A percentile compares a stretch with the other conserved stretches of the same genome.
phyloP scores from a whole-genome alignment of 139 green algal species.

The Bryopsis sp. region DNA sequence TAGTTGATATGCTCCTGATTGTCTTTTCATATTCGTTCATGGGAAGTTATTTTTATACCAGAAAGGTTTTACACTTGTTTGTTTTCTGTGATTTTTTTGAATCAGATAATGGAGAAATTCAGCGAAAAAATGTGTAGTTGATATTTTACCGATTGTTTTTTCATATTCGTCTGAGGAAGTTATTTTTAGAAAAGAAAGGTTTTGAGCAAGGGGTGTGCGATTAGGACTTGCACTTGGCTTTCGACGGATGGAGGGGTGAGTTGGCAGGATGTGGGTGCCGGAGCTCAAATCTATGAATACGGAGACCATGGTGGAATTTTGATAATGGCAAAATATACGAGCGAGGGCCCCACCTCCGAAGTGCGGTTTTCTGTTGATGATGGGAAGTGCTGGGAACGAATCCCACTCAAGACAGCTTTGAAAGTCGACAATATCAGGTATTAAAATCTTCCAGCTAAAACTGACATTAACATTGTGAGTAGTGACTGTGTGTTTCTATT shows the following conservation, averaged over 20 bases:
- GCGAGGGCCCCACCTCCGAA: conserved; percentile 24
- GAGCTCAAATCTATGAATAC: conserved; percentile 82
- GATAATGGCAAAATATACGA: conserved; percentile 63
- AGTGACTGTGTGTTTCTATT: background rate
- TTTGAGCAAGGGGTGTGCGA: background rate
- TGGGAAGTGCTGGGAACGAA: conserved; percentile 70
- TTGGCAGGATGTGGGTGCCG: conserved; percentile 77
- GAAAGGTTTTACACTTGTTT: too few species aligned
- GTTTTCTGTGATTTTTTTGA: too few species aligned
- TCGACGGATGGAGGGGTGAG: conserved; percentile 76
- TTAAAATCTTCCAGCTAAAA: background rate
- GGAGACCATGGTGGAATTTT: conserved; percentile 86
- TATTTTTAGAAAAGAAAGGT: background rate
- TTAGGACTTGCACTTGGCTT: conserved; percentile 69
- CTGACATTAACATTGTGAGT: background rate
- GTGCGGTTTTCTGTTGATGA: conserved; percentile 73
- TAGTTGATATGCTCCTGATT: too few species aligned
- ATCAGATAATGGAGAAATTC: too few species aligned
- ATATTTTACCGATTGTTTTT: too few species aligned
- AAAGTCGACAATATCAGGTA: conserved; percentile 83
- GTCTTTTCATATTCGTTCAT: too few species aligned
- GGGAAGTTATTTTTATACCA: too few species aligned
- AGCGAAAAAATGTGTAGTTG: too few species aligned
- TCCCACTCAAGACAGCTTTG: conserved; percentile 61
- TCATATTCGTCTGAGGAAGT: too few species aligned